Evolutionary conservation across 768 basidiomycete genomes (phyloP).

Genomic region (Leucogyrophana mollusca): DNA sequence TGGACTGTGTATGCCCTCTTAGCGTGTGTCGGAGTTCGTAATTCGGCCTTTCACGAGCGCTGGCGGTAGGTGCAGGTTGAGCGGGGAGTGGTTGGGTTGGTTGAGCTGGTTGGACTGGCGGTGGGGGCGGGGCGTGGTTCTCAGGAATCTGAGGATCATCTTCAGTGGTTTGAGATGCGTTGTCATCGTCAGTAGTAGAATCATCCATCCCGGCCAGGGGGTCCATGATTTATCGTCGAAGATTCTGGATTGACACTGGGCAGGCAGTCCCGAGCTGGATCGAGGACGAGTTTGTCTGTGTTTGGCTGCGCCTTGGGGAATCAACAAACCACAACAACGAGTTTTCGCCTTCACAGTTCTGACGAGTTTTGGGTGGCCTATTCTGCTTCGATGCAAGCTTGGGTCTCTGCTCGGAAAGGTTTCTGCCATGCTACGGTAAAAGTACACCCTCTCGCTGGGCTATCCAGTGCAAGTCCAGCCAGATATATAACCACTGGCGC

Average conservation of each 20-base stretch:
- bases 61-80: conserved; percentile 33
- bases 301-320: conserved; percentile 22
- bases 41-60: conserved; percentile 50
- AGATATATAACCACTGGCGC: conserved; percentile 14
- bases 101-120: conserved; percentile 29
- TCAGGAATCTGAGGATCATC: conserved; percentile 80
- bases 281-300: conserved; percentile 18
- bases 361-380: not conserved
- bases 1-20: conserved; percentile 75
- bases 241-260: conserved; percentile 1
- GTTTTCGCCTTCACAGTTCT: not conserved
- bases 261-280: not conserved
- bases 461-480: not conserved
- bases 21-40: conserved; percentile 69
- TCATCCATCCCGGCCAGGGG: conserved; percentile 34
- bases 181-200: conserved; percentile 55
- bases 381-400: not conserved
- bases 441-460: no score
- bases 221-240: conserved; percentile 13
- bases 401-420: not conserved
- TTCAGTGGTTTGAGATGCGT: conserved; percentile 81
- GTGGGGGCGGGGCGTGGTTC: conserved; percentile 43
- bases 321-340: conserved; percentile 23
- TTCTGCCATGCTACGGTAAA: not conserved
- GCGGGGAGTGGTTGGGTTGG: conserved; percentile 28